Evolutionary conservation across 129 eudicot species (phyloP), one percentile per base, ranked within the genome.

Genomic region (Lactuca saligna): DNA sequence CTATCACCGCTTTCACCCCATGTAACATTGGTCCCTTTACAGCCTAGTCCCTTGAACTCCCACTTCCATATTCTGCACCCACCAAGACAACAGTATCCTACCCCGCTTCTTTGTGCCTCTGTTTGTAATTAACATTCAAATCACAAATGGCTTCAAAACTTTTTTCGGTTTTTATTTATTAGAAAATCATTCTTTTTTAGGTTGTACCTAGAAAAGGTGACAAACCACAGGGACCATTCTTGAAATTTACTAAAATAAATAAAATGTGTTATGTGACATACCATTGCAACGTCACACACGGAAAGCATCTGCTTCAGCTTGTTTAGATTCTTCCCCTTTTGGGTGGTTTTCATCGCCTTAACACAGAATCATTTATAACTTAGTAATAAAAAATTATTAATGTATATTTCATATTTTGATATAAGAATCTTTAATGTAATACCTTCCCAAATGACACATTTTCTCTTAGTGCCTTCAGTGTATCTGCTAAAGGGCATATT

Each of bases 1-100:
- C 91, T 31, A 93, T 93, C 77, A 93, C 99, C 8, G 99, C 99
- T 83, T 93, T 93, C 55, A 93, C 99, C 56, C 99, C 99, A 97
- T 79, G 94, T 68, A 93, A 75, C 99, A 85, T 91, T 49, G 97
- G 97, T 14, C 97, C 97, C 83, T 91, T 91, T 10, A 96, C 97
- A 55, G 97, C 97, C 97, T 96, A 91, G 39, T 91, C 97, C 16
- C 97, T 85, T 6, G 97, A 91, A 60, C 97, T 91, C 14, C 97
- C 97, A 75, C 97, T 91, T 75, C 97, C 97, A 73, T 91, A 91
- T 75, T 91, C 97, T 17, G 96, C 96, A 80, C 97, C 97, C 59
- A 96, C 97, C 79, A 91, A 77, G 58, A 91, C 82, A 55, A 91
- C 85, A 1, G 97, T 91, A 63, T 85, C 96, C 33, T 72, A 87